A percentile compares a stretch with the other conserved stretches of the same genome.
Evolutionary conservation across 2,329 filamentous ascomycete genomes (phyloP).

Genomic region (Alternaria viburni): DNA sequence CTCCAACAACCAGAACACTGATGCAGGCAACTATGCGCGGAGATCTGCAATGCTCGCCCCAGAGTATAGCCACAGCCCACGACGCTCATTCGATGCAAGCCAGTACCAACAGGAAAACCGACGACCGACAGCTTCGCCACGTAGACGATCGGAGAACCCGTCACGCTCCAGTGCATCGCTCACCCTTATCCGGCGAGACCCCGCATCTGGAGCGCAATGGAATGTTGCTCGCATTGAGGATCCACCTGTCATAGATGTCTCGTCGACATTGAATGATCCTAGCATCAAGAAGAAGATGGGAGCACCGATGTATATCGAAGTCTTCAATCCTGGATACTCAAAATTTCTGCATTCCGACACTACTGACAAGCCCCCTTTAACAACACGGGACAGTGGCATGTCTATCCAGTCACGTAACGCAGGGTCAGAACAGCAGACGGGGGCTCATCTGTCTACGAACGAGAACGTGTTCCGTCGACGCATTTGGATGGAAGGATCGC

Average conservation of each 20-base stretch:
- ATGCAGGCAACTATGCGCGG: conserved; percentile 27
- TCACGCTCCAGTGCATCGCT: conserved; percentile 37
- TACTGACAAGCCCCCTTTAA: conserved; percentile 18
- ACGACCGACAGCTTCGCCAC: conserved; percentile 24
- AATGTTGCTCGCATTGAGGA: conserved; percentile 58
- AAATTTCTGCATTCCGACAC: conserved; percentile 56
- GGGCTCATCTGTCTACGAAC: not conserved
- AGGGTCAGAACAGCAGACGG: conserved; percentile 1
- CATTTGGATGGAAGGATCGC: conserved; percentile 57
- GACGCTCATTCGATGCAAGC: conserved; percentile 33
- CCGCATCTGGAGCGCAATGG: conserved; percentile 57
- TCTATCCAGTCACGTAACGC: conserved; percentile 12
- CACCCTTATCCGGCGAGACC: conserved; percentile 60
- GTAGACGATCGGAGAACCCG: conserved; percentile 27
- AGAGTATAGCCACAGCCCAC: conserved; percentile 21
- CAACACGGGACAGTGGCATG: conserved; percentile 22
- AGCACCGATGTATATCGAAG: conserved; percentile 59
- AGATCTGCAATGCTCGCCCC: conserved; percentile 21
- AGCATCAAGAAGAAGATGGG: conserved; percentile 46
- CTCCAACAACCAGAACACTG: conserved; percentile 37
- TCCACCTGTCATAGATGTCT: conserved; percentile 52
- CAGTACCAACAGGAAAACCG: conserved; percentile 29
- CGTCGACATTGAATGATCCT: conserved; percentile 45
- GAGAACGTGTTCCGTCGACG: conserved; percentile 51
- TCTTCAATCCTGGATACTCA: conserved; percentile 65